These are phyloP conservation scores for Musa itinerans DNA, from an alignment of 176 grass and related monocot genomes.

Conservation along the genomic window DNA sequence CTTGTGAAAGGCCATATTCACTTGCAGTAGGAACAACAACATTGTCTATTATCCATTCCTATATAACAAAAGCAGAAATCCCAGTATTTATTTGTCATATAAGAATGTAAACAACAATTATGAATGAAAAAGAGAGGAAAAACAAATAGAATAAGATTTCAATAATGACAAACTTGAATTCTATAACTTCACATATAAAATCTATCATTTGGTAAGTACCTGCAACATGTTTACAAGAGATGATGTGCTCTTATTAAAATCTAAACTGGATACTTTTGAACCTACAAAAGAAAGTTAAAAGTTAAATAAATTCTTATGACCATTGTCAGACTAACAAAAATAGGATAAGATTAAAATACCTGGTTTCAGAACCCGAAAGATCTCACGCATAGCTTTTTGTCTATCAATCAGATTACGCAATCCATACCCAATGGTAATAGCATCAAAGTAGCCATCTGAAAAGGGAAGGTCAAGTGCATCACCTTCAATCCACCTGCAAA, in stretches of 20 bases:
- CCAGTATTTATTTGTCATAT: not conserved
- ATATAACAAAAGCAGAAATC: constrained; percentile 22
- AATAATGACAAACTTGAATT: not conserved
- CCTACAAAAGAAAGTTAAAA: constrained; percentile 29
- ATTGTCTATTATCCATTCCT: constrained; percentile 85
- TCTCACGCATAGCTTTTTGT: constrained; percentile 53
- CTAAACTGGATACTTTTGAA: constrained; percentile 76
- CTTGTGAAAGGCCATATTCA: constrained; percentile 54
- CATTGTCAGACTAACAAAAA: constrained; percentile 9
- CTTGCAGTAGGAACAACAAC: constrained; percentile 70
- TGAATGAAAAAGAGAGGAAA: not conserved
- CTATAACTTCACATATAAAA: not conserved
- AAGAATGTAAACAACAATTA: not conserved
- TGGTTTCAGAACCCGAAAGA: constrained; percentile 71
- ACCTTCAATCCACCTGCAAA: constrained; percentile 77
- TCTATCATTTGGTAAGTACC: constrained; percentile 21
- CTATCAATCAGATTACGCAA: constrained; percentile 73
- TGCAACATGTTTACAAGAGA: constrained; percentile 51
- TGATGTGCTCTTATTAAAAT: constrained; percentile 94
- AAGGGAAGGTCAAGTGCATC: constrained; percentile 80
- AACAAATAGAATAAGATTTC: constrained; percentile 3
- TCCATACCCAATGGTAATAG: constrained; percentile 70
- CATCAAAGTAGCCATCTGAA: constrained; percentile 55
- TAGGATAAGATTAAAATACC: constrained; percentile 20
- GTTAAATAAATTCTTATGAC: not conserved